Evolutionary conservation across 2,329 filamentous ascomycete species (phyloP), one percentile per base, ranked within the genome.

Genomic region (Hypoxylon rubiginosum): DNA sequence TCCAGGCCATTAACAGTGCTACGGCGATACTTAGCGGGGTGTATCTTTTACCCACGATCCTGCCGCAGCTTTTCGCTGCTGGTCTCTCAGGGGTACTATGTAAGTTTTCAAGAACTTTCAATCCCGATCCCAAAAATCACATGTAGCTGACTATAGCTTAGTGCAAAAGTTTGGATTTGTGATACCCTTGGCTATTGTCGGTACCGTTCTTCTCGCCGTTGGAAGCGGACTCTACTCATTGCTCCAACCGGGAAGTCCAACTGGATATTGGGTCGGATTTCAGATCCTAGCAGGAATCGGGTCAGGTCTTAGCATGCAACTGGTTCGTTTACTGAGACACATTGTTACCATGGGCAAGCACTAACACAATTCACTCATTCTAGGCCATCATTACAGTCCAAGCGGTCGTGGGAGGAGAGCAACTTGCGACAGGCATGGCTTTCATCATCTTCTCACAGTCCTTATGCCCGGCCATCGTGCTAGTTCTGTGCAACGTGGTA

Each of bases 1-100:
- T 79, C 72, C 71, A 79, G 66, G 62, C 75, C 59, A 56, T 79
- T 55, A 67, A 63, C 19, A 62, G 56, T 9, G 62, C 50, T 17
- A 54, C 34, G 7, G 59, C 71, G 1, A 65, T 73, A 9, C 43
- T 57, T 15, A 74, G 74, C 46, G 74, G 73, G 9, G 64, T 75
- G 4, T 64, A 68, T 58, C 63, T 71, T 19, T 59, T 78, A 10
- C 64, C 77, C 1, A 54, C 52, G 4, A 72, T 73, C 24, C 36
- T 72, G 1, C 58, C 66, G 4, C 69, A 72, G 32, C 57, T 72
- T 0, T 13, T 70, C 1, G 30, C 28, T 11, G 63, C 64, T 17
- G 39, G 30, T 21, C 55, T 72, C 15, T 30, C 39, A 6, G 67
- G 64, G 8, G 30, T 28, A 17, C 2, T 64, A 3, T 24, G 69